Evolutionary conservation across 441 rosid species (phyloP).

Genomic region (Breynia disticha): DNA sequence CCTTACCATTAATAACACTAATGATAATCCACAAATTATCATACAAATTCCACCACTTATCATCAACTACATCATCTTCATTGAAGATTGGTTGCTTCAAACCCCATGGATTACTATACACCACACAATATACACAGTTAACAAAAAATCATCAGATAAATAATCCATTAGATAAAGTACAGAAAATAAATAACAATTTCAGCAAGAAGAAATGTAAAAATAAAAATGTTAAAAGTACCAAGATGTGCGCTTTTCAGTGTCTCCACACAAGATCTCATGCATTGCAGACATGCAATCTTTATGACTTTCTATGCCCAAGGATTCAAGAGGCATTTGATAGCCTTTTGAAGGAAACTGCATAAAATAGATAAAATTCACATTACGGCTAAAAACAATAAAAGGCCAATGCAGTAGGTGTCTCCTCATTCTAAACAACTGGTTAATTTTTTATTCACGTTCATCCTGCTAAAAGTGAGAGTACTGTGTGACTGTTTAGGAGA

Average conservation of each 20-base stretch:
- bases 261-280: constrained; percentile 54
- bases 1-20: constrained; percentile 80
- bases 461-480: background rate
- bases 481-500: no score
- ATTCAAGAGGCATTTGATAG: constrained; percentile 48
- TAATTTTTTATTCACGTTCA: background rate
- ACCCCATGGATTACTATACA: constrained; percentile 39
- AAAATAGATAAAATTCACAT: constrained; percentile 14
- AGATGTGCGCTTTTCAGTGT: constrained; percentile 42
- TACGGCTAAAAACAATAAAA: constrained; percentile 6
- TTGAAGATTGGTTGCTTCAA: constrained; percentile 30
- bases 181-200: constrained; percentile 6
- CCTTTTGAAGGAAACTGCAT: constrained; percentile 83
- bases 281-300: constrained; percentile 49
- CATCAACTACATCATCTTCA: constrained; percentile 41
- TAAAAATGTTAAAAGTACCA: constrained; percentile 37
- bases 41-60: constrained; percentile 86
- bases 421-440: background rate
- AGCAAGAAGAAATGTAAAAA: constrained; percentile 10
- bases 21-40: constrained; percentile 86
- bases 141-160: background rate
- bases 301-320: constrained; percentile 53
- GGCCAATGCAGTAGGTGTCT: background rate
- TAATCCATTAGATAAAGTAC: constrained; percentile 7
- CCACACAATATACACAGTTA: constrained; percentile 11